A percentile compares a stretch with the other conserved stretches of the same genome.
These are phyloP conservation scores for Corylus heterophylla DNA, from an alignment of 306 rosid genomes.

Conservation along the genomic window DNA sequence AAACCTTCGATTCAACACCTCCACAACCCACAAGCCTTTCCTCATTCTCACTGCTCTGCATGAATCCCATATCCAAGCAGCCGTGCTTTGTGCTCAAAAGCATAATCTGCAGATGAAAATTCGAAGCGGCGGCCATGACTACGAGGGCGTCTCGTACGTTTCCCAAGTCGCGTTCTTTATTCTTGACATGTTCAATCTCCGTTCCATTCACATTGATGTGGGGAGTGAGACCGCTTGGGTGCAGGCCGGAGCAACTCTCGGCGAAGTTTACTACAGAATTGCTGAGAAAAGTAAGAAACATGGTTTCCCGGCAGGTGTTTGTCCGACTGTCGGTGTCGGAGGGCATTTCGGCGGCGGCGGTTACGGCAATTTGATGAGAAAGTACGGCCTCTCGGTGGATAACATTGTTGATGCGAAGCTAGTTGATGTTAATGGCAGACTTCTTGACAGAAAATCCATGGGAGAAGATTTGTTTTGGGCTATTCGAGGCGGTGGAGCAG, in stretches of 20 bases:
- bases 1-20: conserved; percentile 26
- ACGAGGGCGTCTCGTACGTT: conserved; percentile 32
- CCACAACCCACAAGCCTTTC: conserved; percentile 36
- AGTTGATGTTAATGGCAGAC: conserved; percentile 24
- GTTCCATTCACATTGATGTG: conserved; percentile 18
- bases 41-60: conserved; percentile 20
- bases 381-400: conserved; percentile 37
- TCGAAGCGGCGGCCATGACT: conserved; percentile 50
- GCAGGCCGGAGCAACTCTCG: conserved; percentile 35
- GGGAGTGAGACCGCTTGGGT: conserved; percentile 28
- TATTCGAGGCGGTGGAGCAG: conserved; percentile 42
- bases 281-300: conserved; percentile 19
- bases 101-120: conserved; percentile 25
- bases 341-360: conserved; percentile 46
- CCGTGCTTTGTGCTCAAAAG: conserved; percentile 22
- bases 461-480: conserved; percentile 54
- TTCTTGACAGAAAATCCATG: conserved; percentile 35
- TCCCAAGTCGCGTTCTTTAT: conserved; percentile 28
- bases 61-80: conserved; percentile 26
- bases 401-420: conserved; percentile 33
- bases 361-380: conserved; percentile 38
- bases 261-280: conserved; percentile 38
- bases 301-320: conserved; percentile 34
- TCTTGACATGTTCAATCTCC: conserved; percentile 38
- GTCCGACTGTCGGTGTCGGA: conserved; percentile 30